Percentiles rank a stretch among this genome's conserved stretches.
These are phyloP conservation scores for Sherardia arvensis DNA, from an alignment of 257 asterid genomes.

Conservation along the genomic window DNA sequence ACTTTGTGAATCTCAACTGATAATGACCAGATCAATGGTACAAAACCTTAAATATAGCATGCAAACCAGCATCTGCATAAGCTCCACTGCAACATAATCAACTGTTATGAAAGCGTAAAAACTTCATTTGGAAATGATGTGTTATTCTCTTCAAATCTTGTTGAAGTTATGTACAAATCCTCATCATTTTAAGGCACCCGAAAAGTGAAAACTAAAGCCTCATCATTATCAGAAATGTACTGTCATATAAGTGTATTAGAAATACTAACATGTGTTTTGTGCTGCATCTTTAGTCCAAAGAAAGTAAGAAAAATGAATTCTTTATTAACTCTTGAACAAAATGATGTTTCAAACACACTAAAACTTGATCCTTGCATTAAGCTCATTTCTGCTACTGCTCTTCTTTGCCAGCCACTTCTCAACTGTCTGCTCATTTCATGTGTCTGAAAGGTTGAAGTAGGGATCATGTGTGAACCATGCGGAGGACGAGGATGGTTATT, in stretches of 20 bases:
- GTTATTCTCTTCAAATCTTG: too few species aligned
- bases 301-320: background rate
- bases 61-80: too few species aligned
- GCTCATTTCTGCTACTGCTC: background rate
- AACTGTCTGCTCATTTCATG: slow-evolving; percentile 6
- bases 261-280: background rate
- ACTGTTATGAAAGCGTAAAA: background rate
- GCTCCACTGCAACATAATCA: background rate
- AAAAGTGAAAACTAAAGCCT: too few species aligned
- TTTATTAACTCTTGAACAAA: background rate
- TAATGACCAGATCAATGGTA: background rate
- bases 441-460: slow-evolving; percentile 37
- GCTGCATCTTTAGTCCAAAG: background rate
- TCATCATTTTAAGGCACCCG: too few species aligned
- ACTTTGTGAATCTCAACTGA: background rate
- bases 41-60: background rate
- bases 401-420: background rate
- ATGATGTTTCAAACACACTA: background rate
- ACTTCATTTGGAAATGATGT: background rate
- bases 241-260: too few species aligned
- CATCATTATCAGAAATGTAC: too few species aligned
- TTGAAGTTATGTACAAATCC: background rate
- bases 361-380: background rate
- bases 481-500: slow-evolving; percentile 61
- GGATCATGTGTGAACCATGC: slow-evolving; percentile 46